A percentile compares a stretch with the other conserved stretches of the same genome.
Evolutionary conservation across 2,329 filamentous ascomycete species (phyloP).

Genomic region (Cryoendolithus antarcticus): DNA sequence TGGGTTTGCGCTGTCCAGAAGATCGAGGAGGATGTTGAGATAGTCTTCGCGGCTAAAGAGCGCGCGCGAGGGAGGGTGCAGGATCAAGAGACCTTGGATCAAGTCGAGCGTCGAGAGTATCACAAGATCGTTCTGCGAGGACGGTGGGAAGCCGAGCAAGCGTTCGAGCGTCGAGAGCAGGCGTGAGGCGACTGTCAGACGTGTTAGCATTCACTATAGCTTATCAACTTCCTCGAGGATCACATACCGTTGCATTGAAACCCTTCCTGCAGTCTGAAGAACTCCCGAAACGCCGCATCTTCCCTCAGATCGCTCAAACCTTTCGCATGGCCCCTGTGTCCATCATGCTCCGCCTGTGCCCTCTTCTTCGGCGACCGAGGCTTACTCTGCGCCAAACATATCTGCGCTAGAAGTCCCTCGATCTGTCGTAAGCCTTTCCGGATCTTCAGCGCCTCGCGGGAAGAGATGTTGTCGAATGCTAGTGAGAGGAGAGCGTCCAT

Average conservation of each 20-base stretch:
- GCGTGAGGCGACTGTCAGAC: constrained; percentile 56
- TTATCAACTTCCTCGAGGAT: neutral
- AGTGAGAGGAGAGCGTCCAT: constrained; percentile 91
- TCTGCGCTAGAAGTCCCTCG: constrained; percentile 84
- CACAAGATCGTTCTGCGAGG: constrained; percentile 74
- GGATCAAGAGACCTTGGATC: constrained; percentile 73
- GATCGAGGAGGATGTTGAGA: constrained; percentile 94
- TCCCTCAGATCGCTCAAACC: constrained; percentile 56
- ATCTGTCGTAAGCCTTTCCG: constrained; percentile 89
- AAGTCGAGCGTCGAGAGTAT: constrained; percentile 81
- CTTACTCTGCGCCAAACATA: constrained; percentile 59
- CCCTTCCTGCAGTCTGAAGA: constrained; percentile 91
- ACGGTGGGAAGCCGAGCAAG: constrained; percentile 67
- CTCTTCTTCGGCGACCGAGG: constrained; percentile 23
- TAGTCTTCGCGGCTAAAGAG: constrained; percentile 81
- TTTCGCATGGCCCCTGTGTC: constrained; percentile 32
- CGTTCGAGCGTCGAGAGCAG: constrained; percentile 77
- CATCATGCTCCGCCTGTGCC: constrained; percentile 19
- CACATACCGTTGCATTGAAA: constrained; percentile 82
- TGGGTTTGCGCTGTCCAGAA: constrained; percentile 81
- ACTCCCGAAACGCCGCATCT: constrained; percentile 86
- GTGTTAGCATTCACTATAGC: constrained; percentile 5
- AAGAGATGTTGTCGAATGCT: constrained; percentile 93
- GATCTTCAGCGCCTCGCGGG: constrained; percentile 78
- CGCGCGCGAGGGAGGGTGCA: constrained; percentile 80